Percentiles rank a stretch among this genome's conserved stretches.
Conservation (phyloP, 2,329 filamentous ascomycete species). For the Neonectria sp. region DNA sequence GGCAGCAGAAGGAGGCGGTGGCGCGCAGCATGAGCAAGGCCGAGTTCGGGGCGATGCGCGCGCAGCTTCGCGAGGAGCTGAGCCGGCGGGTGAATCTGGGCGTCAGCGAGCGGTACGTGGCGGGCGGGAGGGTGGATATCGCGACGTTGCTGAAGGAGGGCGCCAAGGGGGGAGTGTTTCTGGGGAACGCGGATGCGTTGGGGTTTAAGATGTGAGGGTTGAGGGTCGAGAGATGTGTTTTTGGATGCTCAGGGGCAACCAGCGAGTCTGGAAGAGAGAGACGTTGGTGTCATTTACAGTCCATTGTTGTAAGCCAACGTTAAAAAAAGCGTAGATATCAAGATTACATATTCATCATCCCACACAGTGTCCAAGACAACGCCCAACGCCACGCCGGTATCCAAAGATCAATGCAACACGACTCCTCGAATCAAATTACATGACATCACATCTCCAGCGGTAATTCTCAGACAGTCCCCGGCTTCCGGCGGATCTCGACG, state of each 20-base stretch:
- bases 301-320: background rate
- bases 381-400: constrained; percentile 5
- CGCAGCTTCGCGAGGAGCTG: constrained; percentile 80
- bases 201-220: constrained; percentile 47
- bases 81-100: constrained; percentile 85
- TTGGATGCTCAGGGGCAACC: background rate
- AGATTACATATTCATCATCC: background rate
- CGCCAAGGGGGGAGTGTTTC: constrained; percentile 62
- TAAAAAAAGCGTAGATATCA: background rate
- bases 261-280: background rate
- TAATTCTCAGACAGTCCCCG: background rate
- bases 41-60: constrained; percentile 79
- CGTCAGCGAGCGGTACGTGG: constrained; percentile 89
- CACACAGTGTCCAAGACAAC: background rate
- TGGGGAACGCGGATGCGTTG: constrained; percentile 58
- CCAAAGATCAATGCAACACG: background rate
- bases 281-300: background rate
- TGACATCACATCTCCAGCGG: too few relatives aligned
- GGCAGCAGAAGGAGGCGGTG: constrained; percentile 82
- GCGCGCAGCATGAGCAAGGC: constrained; percentile 78
- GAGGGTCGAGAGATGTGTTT: background rate
- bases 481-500: constrained; percentile 46
- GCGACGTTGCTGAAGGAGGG: constrained; percentile 77
- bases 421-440: background rate
- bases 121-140: constrained; percentile 87